A percentile compares a stretch with the other conserved stretches of the same genome.
phyloP scores from a whole-genome alignment of 768 basidiomycete species.

The Leccinum rimulosum region DNA sequence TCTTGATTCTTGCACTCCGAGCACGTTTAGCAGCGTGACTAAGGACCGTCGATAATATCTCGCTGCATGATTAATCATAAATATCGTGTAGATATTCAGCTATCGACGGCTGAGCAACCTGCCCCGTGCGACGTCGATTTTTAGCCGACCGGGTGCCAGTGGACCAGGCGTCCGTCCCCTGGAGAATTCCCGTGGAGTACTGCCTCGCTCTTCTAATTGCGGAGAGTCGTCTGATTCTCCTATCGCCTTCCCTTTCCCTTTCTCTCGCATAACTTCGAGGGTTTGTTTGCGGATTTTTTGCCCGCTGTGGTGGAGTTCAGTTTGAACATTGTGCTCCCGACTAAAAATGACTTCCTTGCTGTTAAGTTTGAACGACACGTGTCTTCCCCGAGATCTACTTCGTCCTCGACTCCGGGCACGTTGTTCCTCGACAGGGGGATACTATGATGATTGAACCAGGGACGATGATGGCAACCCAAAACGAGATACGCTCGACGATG shows the following conservation, averaged over 20 bases:
- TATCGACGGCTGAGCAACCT: conserved; percentile 25
- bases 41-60: conserved; percentile 5
- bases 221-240: conserved; percentile 2
- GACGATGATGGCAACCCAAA: conserved; percentile 47
- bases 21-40: conserved; percentile 45
- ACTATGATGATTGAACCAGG: conserved; percentile 38
- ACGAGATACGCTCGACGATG: conserved; percentile 37
- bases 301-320: conserved; percentile 4
- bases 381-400: conserved; percentile 53
- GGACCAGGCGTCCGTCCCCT: conserved; percentile 29
- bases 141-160: conserved; percentile 15
- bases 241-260: conserved; percentile 14
- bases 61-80: conserved; percentile 9
- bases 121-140: conserved; percentile 15
- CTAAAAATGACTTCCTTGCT: conserved; percentile 16
- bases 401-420: conserved; percentile 41
- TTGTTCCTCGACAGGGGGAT: conserved; percentile 32
- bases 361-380: conserved; percentile 54
- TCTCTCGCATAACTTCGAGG: conserved; percentile 15
- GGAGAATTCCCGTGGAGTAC: conserved; percentile 7
- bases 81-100: conserved; percentile 6
- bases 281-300: conserved; percentile 7
- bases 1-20: conserved; percentile 46
- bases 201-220: conserved; percentile 13
- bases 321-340: conserved; percentile 8